These are phyloP conservation scores for Dactylellina haptotyla DNA, from an alignment of 2,329 filamentous ascomycete species.

Conservation along the genomic window DNA sequence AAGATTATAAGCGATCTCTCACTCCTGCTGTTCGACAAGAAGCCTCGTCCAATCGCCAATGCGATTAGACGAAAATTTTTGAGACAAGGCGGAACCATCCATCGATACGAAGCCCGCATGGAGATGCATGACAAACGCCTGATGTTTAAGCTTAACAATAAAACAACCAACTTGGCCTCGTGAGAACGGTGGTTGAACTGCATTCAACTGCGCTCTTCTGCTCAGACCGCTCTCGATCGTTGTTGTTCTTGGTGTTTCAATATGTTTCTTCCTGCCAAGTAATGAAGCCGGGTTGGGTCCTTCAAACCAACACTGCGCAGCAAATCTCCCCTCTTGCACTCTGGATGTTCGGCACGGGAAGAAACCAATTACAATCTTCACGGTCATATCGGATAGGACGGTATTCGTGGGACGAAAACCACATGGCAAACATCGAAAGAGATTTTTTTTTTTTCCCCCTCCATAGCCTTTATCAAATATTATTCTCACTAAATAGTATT, in stretches of 20 bases:
- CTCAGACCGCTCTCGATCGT: neutral
- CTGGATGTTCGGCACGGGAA: slow-evolving; percentile 43
- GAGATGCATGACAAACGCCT: slow-evolving; percentile 19
- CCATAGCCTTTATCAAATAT: slow-evolving; percentile 1
- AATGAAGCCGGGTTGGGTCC: neutral
- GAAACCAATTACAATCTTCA: neutral
- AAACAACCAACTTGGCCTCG: slow-evolving; percentile 15
- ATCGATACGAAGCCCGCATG: slow-evolving; percentile 27
- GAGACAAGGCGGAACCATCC: neutral
- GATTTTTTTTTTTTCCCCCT: neutral
- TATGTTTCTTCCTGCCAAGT: neutral
- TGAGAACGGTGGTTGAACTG: slow-evolving; percentile 9
- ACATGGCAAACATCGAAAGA: slow-evolving; percentile 6
- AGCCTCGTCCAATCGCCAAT: slow-evolving; percentile 27
- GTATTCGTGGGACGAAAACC: neutral
- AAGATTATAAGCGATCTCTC: neutral
- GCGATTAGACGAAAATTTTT: slow-evolving; percentile 35
- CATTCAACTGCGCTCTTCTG: neutral
- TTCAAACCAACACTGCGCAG: neutral
- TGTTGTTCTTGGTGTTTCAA: slow-evolving; percentile 49
- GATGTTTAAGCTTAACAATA: slow-evolving; percentile 38
- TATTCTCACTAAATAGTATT: slow-evolving; percentile 22
- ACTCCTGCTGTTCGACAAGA: neutral
- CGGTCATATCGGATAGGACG: too few species aligned
- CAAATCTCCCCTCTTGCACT: neutral